Conservation (phyloP, 306 rosid species). For the Vigna unguiculata region DNA sequence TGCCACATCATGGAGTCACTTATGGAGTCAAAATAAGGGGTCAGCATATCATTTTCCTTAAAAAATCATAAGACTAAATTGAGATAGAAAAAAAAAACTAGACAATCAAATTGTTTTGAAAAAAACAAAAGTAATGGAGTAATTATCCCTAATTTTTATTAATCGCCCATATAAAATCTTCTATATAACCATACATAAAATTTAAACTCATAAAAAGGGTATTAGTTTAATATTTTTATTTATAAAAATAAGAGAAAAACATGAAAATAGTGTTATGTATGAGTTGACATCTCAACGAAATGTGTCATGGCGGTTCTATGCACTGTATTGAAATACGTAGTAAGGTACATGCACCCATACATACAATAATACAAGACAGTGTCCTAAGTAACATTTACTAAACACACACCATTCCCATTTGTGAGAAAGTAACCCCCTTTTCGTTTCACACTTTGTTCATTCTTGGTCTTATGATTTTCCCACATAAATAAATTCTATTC, state of each 20-base stretch:
- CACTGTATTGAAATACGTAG: conserved; percentile 12
- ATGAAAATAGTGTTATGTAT: not conserved
- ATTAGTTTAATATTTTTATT: too few relatives aligned
- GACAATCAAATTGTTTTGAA: too few relatives aligned
- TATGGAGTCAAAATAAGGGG: too few relatives aligned
- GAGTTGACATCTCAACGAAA: not conserved
- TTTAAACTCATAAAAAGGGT: not conserved
- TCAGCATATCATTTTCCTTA: too few relatives aligned
- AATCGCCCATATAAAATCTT: too few relatives aligned
- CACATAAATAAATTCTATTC: not conserved
- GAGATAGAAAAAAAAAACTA: too few relatives aligned
- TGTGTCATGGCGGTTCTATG: not conserved
- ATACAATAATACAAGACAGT: not conserved
- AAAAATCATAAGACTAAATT: too few relatives aligned
- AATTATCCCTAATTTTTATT: too few relatives aligned
- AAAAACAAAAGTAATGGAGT: too few relatives aligned
- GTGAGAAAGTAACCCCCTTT: conserved; percentile 22
- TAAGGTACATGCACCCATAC: conserved; percentile 19
- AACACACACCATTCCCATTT: conserved; percentile 19
- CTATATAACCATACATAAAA: too few relatives aligned
- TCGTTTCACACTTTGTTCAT: conserved; percentile 42
- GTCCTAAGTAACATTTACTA: not conserved
- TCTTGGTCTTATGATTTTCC: conserved; percentile 8
- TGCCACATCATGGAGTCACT: too few relatives aligned
- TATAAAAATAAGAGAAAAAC: too few relatives aligned